These are phyloP conservation scores for Tritrichomonas musculus DNA, from an alignment of 208 protist species.

Conservation along the genomic window DNA sequence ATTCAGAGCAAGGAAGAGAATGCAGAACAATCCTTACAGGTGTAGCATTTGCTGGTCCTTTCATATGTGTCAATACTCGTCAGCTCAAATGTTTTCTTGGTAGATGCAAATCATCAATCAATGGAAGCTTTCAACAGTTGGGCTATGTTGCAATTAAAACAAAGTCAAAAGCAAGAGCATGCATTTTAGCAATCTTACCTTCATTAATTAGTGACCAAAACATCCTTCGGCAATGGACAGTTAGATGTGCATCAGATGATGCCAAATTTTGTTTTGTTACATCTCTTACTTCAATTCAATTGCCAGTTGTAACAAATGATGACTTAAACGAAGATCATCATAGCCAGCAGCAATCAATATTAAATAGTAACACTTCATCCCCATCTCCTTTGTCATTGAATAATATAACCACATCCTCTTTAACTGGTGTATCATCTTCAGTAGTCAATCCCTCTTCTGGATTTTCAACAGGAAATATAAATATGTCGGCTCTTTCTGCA, in stretches of 20 bases:
- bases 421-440: no score
- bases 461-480: no score
- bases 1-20: neutral
- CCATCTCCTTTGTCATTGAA: no score
- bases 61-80: neutral
- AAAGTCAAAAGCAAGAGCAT: neutral
- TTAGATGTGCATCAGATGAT: neutral
- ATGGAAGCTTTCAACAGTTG: neutral
- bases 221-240: neutral
- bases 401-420: no score
- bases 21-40: neutral
- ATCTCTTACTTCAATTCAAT: neutral
- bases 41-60: neutral
- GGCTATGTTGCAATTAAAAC: neutral
- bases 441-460: no score
- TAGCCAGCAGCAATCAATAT: neutral
- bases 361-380: no score
- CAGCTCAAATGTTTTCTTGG: neutral
- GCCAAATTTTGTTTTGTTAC: neutral
- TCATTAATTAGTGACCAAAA: neutral
- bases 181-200: neutral
- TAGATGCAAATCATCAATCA: neutral
- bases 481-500: no score
- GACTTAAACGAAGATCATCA: neutral
- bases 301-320: neutral